Percentiles rank a stretch among this genome's conserved stretches.
phyloP scores from a whole-genome alignment of 371 early-diverging fungal species.

The Cokeromyces recurvatus region DNA sequence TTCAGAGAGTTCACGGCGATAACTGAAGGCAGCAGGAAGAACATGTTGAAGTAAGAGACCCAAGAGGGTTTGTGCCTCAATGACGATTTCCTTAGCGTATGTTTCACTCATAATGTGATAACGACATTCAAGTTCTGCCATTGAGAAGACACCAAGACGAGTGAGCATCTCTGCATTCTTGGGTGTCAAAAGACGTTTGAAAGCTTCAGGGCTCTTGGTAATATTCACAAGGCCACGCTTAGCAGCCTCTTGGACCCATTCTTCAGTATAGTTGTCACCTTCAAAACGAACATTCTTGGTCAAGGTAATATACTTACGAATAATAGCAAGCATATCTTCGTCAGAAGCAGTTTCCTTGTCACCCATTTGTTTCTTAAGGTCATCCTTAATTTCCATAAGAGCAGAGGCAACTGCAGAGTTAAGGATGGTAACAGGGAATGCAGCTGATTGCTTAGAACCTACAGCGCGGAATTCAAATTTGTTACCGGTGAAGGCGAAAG shows the following conservation, averaged over 20 bases:
- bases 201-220: constrained; percentile 82
- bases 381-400: constrained; percentile 68
- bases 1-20: constrained; percentile 85
- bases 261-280: constrained; percentile 91
- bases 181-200: constrained; percentile 68
- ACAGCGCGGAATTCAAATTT: constrained; percentile 99
- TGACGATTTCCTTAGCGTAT: constrained; percentile 92
- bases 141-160: constrained; percentile 79
- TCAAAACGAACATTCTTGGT: constrained; percentile 94
- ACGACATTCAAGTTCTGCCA: constrained; percentile 85
- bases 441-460: constrained; percentile 95
- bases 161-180: constrained; percentile 75
- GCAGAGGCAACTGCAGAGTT: constrained; percentile 92
- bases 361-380: constrained; percentile 74
- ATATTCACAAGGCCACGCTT: constrained; percentile 94
- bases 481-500: constrained; percentile 99
- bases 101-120: constrained; percentile 93
- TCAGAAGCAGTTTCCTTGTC: constrained; percentile 70
- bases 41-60: constrained; percentile 79
- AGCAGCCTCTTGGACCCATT: constrained; percentile 76
- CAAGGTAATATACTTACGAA: constrained; percentile 74
- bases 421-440: constrained; percentile 90
- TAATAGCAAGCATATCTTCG: constrained; percentile 85
- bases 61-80: constrained; percentile 92
- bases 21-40: constrained; percentile 83